A percentile compares a stretch with the other conserved stretches of the same genome.
These are phyloP conservation scores for Scutellaria minor DNA, from an alignment of 257 asterid genomes.

Conservation along the genomic window DNA sequence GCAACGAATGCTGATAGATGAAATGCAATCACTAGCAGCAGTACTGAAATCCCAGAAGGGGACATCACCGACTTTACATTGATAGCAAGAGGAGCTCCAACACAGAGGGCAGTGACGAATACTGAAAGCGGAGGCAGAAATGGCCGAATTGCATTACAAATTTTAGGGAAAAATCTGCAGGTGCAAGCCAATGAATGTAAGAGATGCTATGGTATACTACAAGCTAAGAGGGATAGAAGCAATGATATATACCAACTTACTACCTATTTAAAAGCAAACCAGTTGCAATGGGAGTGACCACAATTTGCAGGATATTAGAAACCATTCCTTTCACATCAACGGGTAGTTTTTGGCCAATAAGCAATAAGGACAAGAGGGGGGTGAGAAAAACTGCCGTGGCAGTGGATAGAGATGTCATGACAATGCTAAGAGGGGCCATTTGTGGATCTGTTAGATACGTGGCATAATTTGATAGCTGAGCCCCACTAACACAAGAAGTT, in stretches of 20 bases:
- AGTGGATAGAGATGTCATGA: constrained; percentile 95
- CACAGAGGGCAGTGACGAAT: constrained; percentile 64
- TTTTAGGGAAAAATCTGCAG: constrained; percentile 76
- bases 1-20: constrained; percentile 78
- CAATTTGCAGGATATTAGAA: constrained; percentile 88
- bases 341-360: constrained; percentile 85
- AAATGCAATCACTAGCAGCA: constrained; percentile 75
- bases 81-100: constrained; percentile 88
- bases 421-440: constrained; percentile 98
- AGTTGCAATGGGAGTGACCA: constrained; percentile 84
- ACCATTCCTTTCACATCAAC: constrained; percentile 96
- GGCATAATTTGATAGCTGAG: constrained; percentile 94
- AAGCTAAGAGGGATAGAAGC: constrained; percentile 40
- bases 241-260: constrained; percentile 31
- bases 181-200: constrained; percentile 33
- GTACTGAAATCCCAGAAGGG: constrained; percentile 81
- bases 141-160: constrained; percentile 67
- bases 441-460: constrained; percentile 86
- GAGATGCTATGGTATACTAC: constrained; percentile 31
- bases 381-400: constrained; percentile 89
- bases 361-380: constrained; percentile 78
- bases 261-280: constrained; percentile 91
- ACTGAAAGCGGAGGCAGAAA: constrained; percentile 74
- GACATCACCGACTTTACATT: constrained; percentile 71
- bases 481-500: constrained; percentile 96